Base-by-base conservation (phyloP, 305 asterid species). In the Ilex paraguariensis region DNA sequence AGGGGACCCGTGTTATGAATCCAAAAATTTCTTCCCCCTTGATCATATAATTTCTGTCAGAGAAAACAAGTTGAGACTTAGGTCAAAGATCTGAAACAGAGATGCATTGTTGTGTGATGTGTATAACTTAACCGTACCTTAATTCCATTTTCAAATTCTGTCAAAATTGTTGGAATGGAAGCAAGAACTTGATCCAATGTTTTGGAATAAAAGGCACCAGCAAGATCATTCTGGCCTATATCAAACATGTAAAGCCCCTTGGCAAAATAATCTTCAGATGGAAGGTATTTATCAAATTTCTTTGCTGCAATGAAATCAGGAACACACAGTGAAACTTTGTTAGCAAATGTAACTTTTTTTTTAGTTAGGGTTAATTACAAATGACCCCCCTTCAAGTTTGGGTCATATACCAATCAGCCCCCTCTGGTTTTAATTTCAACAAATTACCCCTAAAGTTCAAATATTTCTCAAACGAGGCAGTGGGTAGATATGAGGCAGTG, bases 1-100 rank as follows among this genome's bases (percentile, higher is more conserved):
- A 93, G 82, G 14, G 99, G 97, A 16, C 95, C 97, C 14, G 97
- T 93, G 73, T 86, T 87, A 71, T 90, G 99, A 68, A 93, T 84
- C 97, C 99, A 93, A 59, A 90, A 93, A 58, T 80, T 75, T 66
- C 95, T 77, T 63, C 86, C 95, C 61, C 97, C 95, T 76, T 81
- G 79, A n/a, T 84, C 85, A 17, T 86, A 87, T 67, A 93, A 64
- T 66, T 56, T 80, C 97, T 93, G 90, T 66, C 53, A 16, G 33
- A 12, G 17, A 57, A 65, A 28, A 6, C 7, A 4, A 1, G 3
- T 14, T 46, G 49, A 17, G 49, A 51, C 36, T 11, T 0, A 33
- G 16, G 40, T 32, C 28, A 21, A 21, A 21, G 28, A 21, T 6
- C 6, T 31, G 15, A 21, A 48, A 52, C 2, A 39, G n/a, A 70